Base-by-base conservation (phyloP, 768 basidiomycete species). In the Mycena kentingensis region DNA sequence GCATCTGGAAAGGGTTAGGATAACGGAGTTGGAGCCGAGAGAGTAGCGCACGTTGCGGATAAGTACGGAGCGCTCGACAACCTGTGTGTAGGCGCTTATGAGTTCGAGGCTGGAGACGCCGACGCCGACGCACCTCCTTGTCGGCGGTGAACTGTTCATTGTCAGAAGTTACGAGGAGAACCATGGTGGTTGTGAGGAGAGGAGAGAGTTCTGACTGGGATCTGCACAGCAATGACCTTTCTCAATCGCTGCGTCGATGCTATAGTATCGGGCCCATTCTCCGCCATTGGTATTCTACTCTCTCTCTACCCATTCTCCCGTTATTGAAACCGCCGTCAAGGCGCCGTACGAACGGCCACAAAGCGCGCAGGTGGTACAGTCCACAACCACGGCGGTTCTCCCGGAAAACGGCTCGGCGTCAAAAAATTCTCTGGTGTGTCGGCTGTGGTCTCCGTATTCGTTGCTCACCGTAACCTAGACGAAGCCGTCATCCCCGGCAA, bases 41-140 rank as follows among this genome's bases (percentile, higher is more conserved):
- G 97, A 97, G 74, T 98, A 97, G 47, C 98, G 88, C 97, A 99
- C 98, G 79, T 97, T 96, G 81, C 96, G 97, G 73, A 99, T 97
- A 63, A 99, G 83, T 10, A 96, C 93, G 57, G 85, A 88, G 70
- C 97, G 90, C 76, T 95, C 91, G 50, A 93, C 93, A 51, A 99
- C 91, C n/a, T n/a, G n/a, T n/a, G n/a, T n/a, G n/a, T n/a, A n/a
- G n/a, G n/a, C n/a, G n/a, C n/a, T n/a, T n/a, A n/a, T n/a, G n/a
- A n/a, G n/a, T n/a, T n/a, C n/a, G n/a, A n/a, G n/a, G n/a, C n/a
- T n/a, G n/a, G n/a, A n/a, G n/a, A n/a, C n/a, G n/a, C n/a, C n/a
- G n/a, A n/a, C n/a, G n/a, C n/a, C n/a, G n/a, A n/a, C n/a, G n/a
- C n/a, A n/a, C n/a, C 51, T 94, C 90, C 72, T 87, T 91, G 68